Evolutionary conservation across 2,329 filamentous ascomycete species (phyloP).

Genomic region (Fusarium nematophilum): DNA sequence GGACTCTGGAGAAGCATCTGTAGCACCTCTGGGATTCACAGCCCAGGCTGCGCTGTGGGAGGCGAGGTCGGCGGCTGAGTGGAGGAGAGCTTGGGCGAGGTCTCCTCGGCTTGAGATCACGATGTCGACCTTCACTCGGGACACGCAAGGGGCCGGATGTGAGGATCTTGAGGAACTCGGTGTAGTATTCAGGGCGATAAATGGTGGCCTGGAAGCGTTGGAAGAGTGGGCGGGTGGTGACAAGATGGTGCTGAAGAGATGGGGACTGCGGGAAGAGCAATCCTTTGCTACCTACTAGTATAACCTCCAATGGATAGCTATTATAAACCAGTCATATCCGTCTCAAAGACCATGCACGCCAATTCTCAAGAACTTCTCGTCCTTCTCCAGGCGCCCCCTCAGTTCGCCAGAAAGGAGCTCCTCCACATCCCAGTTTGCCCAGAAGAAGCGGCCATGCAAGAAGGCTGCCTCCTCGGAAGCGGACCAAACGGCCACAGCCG

Average conservation of each 20-base stretch:
- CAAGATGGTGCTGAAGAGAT: conserved; percentile 3
- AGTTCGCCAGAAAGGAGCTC: conserved; percentile 1
- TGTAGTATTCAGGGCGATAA: background rate
- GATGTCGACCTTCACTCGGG: conserved; percentile 2
- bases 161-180: conserved; percentile 12
- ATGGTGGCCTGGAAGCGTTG: conserved; percentile 8
- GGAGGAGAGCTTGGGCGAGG: background rate
- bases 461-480: conserved; percentile 1
- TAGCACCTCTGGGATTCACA: conserved; percentile 15
- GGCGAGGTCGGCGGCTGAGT: conserved; percentile 13
- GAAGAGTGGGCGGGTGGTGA: conserved; percentile 12
- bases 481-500: conserved; percentile 1
- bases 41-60: conserved; percentile 9
- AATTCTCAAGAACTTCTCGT: conserved; percentile 2
- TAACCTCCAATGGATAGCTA: too few relatives aligned
- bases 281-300: background rate
- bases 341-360: conserved; percentile 1
- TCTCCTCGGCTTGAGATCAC: conserved; percentile 2
- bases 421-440: conserved; percentile 6
- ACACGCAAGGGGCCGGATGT: background rate
- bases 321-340: too few relatives aligned
- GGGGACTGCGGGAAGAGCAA: conserved; percentile 2
- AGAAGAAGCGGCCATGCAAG: conserved; percentile 6
- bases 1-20: background rate
- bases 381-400: background rate